Conservation (phyloP, 345 rosid genomes). For the Melaleuca quinquenervia region DNA sequence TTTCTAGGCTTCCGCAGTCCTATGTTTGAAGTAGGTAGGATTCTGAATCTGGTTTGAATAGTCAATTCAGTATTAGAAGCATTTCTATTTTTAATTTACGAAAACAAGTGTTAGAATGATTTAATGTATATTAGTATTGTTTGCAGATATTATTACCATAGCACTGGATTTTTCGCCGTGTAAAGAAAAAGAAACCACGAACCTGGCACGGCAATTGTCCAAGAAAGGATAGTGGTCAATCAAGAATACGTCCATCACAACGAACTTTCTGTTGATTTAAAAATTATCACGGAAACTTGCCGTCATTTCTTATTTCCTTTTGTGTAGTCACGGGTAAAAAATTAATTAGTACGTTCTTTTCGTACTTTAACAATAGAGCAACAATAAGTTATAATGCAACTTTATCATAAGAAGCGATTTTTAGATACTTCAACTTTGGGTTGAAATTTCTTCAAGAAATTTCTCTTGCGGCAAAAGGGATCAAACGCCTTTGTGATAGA, state of each 20-base stretch:
- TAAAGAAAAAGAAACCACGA: background rate
- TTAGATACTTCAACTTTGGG: background rate
- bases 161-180: too few relatives aligned
- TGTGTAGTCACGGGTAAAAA: background rate
- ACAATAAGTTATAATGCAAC: background rate
- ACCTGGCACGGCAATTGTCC: accelerated
- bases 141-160: too few relatives aligned
- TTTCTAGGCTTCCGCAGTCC: too few relatives aligned
- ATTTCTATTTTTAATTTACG: too few relatives aligned
- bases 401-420: accelerated
- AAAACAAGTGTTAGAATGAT: too few relatives aligned
- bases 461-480: background rate
- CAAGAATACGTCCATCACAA: background rate
- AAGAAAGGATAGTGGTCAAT: background rate
- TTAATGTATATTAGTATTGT: too few relatives aligned
- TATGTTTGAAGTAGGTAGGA: too few relatives aligned
- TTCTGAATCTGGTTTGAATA: too few relatives aligned
- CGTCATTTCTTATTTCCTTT: background rate
- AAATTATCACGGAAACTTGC: background rate
- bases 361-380: background rate
- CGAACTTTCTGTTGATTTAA: background rate
- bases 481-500: background rate
- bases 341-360: background rate
- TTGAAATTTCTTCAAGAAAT: background rate
- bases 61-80: too few relatives aligned